Evolutionary conservation across 495 filamentous ascomycete species (phyloP), one percentile per base, ranked within the genome.

Genomic region (Aspergillus asperescens): DNA sequence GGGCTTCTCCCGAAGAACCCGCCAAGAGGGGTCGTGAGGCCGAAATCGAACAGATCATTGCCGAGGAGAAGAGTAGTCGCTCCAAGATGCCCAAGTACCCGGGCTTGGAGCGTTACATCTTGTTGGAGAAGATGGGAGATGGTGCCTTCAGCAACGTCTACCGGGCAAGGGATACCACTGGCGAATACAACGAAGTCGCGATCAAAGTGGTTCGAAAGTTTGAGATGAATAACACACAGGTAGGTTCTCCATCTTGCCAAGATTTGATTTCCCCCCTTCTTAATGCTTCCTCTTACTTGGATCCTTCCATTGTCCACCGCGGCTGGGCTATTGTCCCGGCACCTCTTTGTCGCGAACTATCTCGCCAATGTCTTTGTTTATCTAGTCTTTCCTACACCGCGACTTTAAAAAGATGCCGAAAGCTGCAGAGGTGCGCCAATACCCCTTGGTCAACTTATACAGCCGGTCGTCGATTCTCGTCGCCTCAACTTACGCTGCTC

Each of bases 111-210:
- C 77, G 93, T 58, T 98, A 87, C 85, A 82, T 86, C 48, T 68
- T 98, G 35, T 5, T 95, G 32, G 91, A 97, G 69, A 98, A 98
- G 77, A 98, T 98, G 93, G 93, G 93, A 47, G 93, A 98, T 60
- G 93, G 93, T 45, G 93, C 93, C 37, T 98, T 98, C 77, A 96
- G 92, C 76, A 98, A 98, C 55, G 93, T 98, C 49, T 98, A 96
- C 67, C 83, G 88, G 3, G 93, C 94, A 15, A 77, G 75, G 52
- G 94, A 98, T 67, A 76, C 73, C 27, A 74, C 71, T 4, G 83
- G 84, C 18, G 73, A 85, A 46, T 77, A 78, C 34, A 84, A 81
- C 35, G 87, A 98, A 61, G 90, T 93, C 13, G 93, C 93, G 38
- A 97, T 98, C 79, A 98, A 98, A 65, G 93, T 98, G 19, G 93